Base-by-base conservation (phyloP, 2,329 filamentous ascomycete genomes). In the Xylariaceae sp. region DNA sequence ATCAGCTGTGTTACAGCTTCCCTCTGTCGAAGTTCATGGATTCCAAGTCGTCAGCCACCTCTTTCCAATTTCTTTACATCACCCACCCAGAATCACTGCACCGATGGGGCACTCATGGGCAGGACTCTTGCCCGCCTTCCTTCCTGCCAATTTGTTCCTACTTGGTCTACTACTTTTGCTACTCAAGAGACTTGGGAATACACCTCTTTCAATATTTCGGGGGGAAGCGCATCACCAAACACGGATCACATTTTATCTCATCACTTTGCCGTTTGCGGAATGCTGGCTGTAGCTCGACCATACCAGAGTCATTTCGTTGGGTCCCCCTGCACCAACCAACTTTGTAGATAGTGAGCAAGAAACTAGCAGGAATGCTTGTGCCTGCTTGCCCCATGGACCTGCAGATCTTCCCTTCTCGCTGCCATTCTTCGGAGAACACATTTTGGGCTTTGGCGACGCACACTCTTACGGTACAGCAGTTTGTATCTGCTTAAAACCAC, bases 181-280 rank as follows among this genome's bases (percentile, higher is more conserved):
- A n/a, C n/a, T n/a, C n/a, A n/a, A n/a, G n/a, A n/a, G n/a, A n/a
- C n/a, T n/a, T n/a, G n/a, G n/a, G n/a, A n/a, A n/a, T n/a, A n/a
- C n/a, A n/a, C n/a, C n/a, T n/a, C n/a, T n/a, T n/a, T n/a, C n/a
- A n/a, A n/a, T n/a, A n/a, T n/a, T n/a, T n/a, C n/a, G n/a, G 21
- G 21, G 21, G 21, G 11, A 7, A 6, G 21, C 21, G 11, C 18
- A 38, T 40, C 33, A 35, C 46, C 38, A 43, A 32, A 41, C 43
- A 41, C 29, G 43, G 43, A 41, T 44, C 32, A 36, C 31, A 34
- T 42, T n/a, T 42, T 17, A 41, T 38, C 11, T 43, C 34, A 45
- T 23, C 34, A 46, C 43, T 38, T 41, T 48, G 35, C 45, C 43
- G 37, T 43, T 48, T 48, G 45, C 45, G 43, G 45, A 44, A 41